Conservation (phyloP, 2,329 filamentous ascomycete genomes). For the Curvularia sp. region DNA sequence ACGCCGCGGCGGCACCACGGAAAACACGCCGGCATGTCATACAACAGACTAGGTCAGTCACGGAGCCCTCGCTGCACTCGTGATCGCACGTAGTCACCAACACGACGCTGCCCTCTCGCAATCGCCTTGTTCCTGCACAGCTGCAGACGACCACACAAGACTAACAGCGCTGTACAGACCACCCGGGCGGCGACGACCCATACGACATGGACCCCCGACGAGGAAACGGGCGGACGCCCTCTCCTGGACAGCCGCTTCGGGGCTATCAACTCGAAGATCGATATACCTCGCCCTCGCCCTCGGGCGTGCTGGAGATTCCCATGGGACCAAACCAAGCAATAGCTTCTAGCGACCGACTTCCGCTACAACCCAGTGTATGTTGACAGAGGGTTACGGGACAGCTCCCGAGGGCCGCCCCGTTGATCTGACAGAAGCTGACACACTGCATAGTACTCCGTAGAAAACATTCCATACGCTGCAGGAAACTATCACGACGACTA, state of each 20-base stretch:
- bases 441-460: conserved; percentile 68
- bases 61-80: background rate
- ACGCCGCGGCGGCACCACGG: conserved; percentile 30
- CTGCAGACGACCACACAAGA: conserved; percentile 5
- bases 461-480: conserved; percentile 71
- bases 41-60: conserved; percentile 48
- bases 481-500: conserved; percentile 64
- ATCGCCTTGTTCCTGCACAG: background rate
- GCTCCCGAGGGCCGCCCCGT: background rate
- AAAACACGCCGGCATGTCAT: conserved; percentile 38
- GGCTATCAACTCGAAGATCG: conserved; percentile 85
- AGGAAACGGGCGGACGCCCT: conserved; percentile 65
- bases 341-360: conserved; percentile 76
- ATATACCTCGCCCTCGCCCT: conserved; percentile 65
- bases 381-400: background rate
- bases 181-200: conserved; percentile 31
- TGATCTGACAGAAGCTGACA: conserved; percentile 6
- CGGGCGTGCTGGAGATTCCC: conserved; percentile 67
- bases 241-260: conserved; percentile 75
- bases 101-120: background rate
- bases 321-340: conserved; percentile 63
- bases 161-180: conserved; percentile 29
- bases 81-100: conserved; percentile 9
- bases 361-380: conserved; percentile 84
- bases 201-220: conserved; percentile 61